Evolutionary conservation across 2,329 filamentous ascomycete species (phyloP), one percentile per base, ranked within the genome.

Genomic region (Phoma sp.): DNA sequence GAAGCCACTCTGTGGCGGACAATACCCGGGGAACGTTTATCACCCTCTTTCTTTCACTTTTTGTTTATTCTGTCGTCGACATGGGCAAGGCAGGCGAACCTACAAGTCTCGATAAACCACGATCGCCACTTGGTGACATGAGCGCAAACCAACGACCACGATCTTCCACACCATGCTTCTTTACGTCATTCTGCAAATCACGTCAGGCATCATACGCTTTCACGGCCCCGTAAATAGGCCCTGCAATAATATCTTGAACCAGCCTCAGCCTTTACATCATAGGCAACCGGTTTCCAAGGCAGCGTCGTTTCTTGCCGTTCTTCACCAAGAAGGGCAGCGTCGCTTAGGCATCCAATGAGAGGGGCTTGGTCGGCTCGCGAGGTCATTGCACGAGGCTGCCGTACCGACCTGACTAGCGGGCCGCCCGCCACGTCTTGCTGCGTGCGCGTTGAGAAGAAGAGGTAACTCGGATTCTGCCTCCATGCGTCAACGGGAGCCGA

Each of bases 391-490:
- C 48, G 35, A 60, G 61, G 58, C 58, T 59, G 51, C 48, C 41
- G 60, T 56, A 52, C 51, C 50, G 55, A 58, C 59, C 45, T 60
- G 52, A 62, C 62, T 62, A 65, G 65, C 60, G 64, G 64, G 60
- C 60, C 63, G 65, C 60, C 60, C 53, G 58, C 57, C 53, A 56
- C 7, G 29, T 33, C 58, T 58, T 61, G 61, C 57, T 56, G 62
- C 61, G 61, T 63, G 58, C 62, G 62, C 62, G 55, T 52, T 60
- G 46, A 59, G 49, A 54, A 19, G 13, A 54, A 19, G 13, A 58
- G 27, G 41, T 46, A 43, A 27, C 12, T 29, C 2, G 3, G 22
- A 27, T 32, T 19, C 21, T 7, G 4, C 15, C 25, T 32, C 17
- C 19, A 1, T 21, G 6, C 32, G n/a, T 19, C 25, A 24, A 13